These are phyloP conservation scores for Petrea volubilis DNA, from an alignment of 257 asterid genomes.

Conservation along the genomic window DNA sequence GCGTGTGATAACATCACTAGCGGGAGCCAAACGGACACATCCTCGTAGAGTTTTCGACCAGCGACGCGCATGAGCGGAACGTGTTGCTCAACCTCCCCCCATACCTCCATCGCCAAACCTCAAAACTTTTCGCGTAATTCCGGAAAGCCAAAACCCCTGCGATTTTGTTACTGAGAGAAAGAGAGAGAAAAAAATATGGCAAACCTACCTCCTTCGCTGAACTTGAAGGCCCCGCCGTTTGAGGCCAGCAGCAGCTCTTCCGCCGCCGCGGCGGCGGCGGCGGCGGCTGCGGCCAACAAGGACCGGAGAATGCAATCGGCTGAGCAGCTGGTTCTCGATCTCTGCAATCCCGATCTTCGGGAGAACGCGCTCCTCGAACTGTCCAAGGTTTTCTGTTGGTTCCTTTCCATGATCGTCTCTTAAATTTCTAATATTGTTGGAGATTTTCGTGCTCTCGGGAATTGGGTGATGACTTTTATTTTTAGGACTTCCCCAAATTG, in stretches of 20 bases:
- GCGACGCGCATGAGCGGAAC: conserved; percentile 33
- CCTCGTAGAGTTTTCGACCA: conserved; percentile 21
- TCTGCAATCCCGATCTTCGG: conserved; percentile 86
- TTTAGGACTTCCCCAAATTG: not conserved
- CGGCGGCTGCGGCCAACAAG: conserved; percentile 37
- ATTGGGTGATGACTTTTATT: not conserved
- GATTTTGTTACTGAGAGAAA: not conserved
- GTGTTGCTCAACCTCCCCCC: conserved; percentile 17
- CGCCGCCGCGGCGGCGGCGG: conserved; percentile 23
- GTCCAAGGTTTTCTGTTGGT: conserved; percentile 58
- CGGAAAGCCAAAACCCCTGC: not conserved
- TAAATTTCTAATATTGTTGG: not conserved
- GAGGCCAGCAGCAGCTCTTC: conserved; percentile 33
- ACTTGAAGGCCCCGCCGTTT: conserved; percentile 45
- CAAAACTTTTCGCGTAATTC: not conserved
- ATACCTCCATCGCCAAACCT: conserved; percentile 4
- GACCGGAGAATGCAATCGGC: conserved; percentile 78
- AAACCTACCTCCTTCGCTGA: conserved; percentile 37
- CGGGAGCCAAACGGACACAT: not conserved
- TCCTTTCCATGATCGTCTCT: not conserved
- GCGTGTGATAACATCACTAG: conserved; percentile 19
- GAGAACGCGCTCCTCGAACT: conserved; percentile 92
- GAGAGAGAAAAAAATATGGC: too few species aligned
- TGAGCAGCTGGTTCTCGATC: conserved; percentile 89
- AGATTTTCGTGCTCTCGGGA: not conserved